Conservation (phyloP, 2,329 filamentous ascomycete genomes). For the Aspergillus udagawae region DNA sequence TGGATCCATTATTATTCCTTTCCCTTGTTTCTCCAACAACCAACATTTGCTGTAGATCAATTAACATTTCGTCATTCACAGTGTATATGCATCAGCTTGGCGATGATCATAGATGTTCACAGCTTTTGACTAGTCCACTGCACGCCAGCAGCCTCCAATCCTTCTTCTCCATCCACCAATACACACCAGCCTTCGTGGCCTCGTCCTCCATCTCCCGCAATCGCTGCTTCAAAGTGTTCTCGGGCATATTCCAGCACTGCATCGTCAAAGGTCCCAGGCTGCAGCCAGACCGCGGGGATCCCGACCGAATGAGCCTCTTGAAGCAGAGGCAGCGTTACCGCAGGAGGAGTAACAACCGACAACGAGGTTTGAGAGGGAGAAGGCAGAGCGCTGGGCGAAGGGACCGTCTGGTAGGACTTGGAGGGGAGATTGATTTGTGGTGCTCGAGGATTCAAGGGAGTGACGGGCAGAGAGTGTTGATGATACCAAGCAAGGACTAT, state of each 20-base stretch:
- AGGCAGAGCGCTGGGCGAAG: slow-evolving; percentile 62
- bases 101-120: slow-evolving; percentile 28
- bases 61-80: not conserved
- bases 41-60: not conserved
- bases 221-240: slow-evolving; percentile 63
- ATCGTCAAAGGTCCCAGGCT: slow-evolving; percentile 83
- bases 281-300: slow-evolving; percentile 76
- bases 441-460: slow-evolving; percentile 74
- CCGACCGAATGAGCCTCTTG: slow-evolving; percentile 72
- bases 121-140: slow-evolving; percentile 41
- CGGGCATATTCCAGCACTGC: slow-evolving; percentile 67
- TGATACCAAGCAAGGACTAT: slow-evolving; percentile 90
- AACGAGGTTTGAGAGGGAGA: slow-evolving; percentile 68
- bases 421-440: slow-evolving; percentile 60
- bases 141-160: slow-evolving; percentile 55
- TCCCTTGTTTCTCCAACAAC: not conserved
- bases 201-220: slow-evolving; percentile 62
- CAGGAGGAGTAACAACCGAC: slow-evolving; percentile 82
- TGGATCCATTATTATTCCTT: not conserved
- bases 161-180: slow-evolving; percentile 72
- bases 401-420: slow-evolving; percentile 59
- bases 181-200: slow-evolving; percentile 82
- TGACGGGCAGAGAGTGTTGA: slow-evolving; percentile 67
- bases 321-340: slow-evolving; percentile 68
- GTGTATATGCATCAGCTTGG: not conserved